Conservation (phyloP, 306 rosid species). For the Acacia melanoxylon region DNA sequence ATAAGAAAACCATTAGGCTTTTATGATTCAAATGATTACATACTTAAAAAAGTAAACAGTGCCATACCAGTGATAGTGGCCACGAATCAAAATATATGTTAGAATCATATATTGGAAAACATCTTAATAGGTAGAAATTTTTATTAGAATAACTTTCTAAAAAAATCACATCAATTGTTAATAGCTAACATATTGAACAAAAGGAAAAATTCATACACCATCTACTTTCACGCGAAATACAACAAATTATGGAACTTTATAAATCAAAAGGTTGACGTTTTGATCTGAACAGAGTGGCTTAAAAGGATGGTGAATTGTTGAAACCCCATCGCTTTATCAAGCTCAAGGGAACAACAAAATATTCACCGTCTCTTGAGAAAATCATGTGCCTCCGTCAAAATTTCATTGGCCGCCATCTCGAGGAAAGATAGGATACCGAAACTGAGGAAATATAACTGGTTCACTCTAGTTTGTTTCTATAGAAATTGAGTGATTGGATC, state of each 20-base stretch:
- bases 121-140: background rate
- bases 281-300: background rate
- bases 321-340: background rate
- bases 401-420: background rate
- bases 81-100: background rate
- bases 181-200: background rate
- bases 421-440: background rate
- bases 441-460: background rate
- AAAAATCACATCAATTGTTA: background rate
- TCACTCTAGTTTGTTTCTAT: background rate
- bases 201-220: background rate
- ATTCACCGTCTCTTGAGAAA: background rate
- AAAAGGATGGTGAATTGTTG: background rate
- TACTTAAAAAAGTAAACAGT: background rate
- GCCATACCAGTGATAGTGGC: background rate
- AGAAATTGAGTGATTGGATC: background rate
- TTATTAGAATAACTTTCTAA: background rate
- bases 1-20: background rate
- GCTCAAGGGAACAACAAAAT: background rate
- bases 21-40: background rate
- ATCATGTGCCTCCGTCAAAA: background rate
- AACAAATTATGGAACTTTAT: background rate
- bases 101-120: background rate
- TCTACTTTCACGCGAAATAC: background rate
- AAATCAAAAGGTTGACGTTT: background rate